These are phyloP conservation scores for Aspergillus olivimuriae DNA, from an alignment of 495 filamentous ascomycete species.

Conservation along the genomic window DNA sequence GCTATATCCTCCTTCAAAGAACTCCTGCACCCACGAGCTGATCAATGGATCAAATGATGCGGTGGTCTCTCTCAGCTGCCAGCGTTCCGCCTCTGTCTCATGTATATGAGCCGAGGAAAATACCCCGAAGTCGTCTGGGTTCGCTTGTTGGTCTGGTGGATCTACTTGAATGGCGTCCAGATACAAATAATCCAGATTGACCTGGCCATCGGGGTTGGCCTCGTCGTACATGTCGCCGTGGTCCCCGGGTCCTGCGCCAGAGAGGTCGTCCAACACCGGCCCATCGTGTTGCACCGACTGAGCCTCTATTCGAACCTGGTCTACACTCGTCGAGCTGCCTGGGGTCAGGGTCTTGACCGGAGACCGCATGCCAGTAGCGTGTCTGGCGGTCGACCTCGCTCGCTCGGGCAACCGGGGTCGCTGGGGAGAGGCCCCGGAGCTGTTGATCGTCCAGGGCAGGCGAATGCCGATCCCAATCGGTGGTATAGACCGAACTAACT, in stretches of 20 bases:
- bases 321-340: not conserved
- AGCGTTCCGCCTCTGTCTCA: slow-evolving; percentile 2
- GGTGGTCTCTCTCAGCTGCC: not conserved
- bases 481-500: slow-evolving; percentile 20
- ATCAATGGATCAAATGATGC: slow-evolving; percentile 9
- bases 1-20: slow-evolving; percentile 2
- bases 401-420: too few relatives aligned
- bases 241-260: too few relatives aligned
- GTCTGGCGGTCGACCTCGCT: too few relatives aligned
- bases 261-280: not conserved
- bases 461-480: slow-evolving; percentile 15
- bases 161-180: not conserved
- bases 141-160: too few relatives aligned
- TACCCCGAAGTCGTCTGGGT: too few relatives aligned
- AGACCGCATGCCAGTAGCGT: too few relatives aligned
- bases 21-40: slow-evolving; percentile 9
- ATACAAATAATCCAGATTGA: slow-evolving; percentile 12
- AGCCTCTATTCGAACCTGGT: not conserved
- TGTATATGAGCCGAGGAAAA: not conserved
- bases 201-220: not conserved
- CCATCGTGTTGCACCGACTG: not conserved
- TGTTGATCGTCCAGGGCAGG: slow-evolving; percentile 19
- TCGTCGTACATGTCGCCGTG: not conserved
- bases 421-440: not conserved
- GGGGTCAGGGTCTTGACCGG: not conserved